Evolutionary conservation across 208 protist species (phyloP), one percentile per base, ranked within the genome.

Genomic region (Willaertia magna): DNA sequence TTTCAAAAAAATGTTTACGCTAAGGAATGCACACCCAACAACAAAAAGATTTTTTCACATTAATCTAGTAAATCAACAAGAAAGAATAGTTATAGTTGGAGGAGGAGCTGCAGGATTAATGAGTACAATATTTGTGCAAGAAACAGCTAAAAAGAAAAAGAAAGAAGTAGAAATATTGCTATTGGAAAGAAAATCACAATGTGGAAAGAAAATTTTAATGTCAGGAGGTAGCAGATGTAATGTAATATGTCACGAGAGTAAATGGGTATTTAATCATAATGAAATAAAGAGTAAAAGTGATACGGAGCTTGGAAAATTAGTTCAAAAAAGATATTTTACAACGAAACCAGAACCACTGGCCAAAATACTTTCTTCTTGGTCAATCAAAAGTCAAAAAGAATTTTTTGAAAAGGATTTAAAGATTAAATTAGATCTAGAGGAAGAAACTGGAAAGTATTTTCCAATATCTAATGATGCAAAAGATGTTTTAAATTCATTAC

Each of bases 361-460:
- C 4, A 7, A 51, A 40, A 81, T 81, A 39, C 39, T 81, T 12
- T 26, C 11, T 14, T n/a, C 18, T n/a, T 81, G 76, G 76, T 4
- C 43, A 4, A 81, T 81, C 40, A 22, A 30, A n/a, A 12, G 51
- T 44, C 76, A 81, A 39, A 51, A 51, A 51, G n/a, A 52, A 51
- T 81, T 81, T n/a, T 81, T 81, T 81, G 76, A 81, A 51, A 30
- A 51, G 43, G 16, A 81, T 7, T 51, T 81, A 12, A 51, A 51
- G 1, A 81, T 81, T 81, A 0, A 9, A 1, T 39, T 81, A 18
- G 30, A 40, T 44, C n/a, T 81, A 4, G 76, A 81, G 34, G 76
- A 39, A 20, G 76, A 81, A 16, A 52, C 76, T 46, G 76, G 76
- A 47, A 81, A 81, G 34, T 81, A 81, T 40, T 81, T 81, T 51